Base-by-base conservation (phyloP, 2,329 filamentous ascomycete species). In the Plenodomus tracheiphilus region DNA sequence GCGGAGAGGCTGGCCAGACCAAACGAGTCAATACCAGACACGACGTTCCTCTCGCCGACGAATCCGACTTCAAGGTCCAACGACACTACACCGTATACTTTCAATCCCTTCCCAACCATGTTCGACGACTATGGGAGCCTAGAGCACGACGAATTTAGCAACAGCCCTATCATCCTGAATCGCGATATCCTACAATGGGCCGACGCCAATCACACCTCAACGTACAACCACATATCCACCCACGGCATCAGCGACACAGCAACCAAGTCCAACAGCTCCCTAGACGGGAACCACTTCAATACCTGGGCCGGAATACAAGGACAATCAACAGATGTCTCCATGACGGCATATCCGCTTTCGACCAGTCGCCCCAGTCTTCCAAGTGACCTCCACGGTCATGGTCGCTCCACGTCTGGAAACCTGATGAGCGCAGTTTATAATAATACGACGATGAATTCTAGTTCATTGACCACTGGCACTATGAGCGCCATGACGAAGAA, bases 111-210 rank as follows among this genome's bases (percentile, higher is more conserved):
- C 20, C 51, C 41, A 15, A 15, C 38, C 38, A 19, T 39, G 18
- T 19, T 20, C 51, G 41, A 59, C 49, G 22, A 18, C 16, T 41
- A 39, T 6, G 28, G 28, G 9, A 32, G 28, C 11, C 28, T 32
- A 32, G 56, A 62, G 25, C 66, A 69, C 17, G 58, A 46, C 3
- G 61, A 62, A 5, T 57, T 48, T 11, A 50, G 54, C 30, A 51
- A 58, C 40, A 69, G 64, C 36, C 68, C 69, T 3, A 60, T 73
- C 30, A 66, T 66, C 0, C 56, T 74, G 4, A 73, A 66, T 44
- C 54, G 72, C 16, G 69, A 72, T 42, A 74, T 74, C 32, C 62
- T 74, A 2, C 63, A 71, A 32, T 74, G 71, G 66, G 71, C 67
- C 1, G 68, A 72, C 39, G 64, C 65, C 2, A 67, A 72, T 41